Evolutionary conservation across 106 monocot species (phyloP).

Genomic region (Allium cepa): DNA sequence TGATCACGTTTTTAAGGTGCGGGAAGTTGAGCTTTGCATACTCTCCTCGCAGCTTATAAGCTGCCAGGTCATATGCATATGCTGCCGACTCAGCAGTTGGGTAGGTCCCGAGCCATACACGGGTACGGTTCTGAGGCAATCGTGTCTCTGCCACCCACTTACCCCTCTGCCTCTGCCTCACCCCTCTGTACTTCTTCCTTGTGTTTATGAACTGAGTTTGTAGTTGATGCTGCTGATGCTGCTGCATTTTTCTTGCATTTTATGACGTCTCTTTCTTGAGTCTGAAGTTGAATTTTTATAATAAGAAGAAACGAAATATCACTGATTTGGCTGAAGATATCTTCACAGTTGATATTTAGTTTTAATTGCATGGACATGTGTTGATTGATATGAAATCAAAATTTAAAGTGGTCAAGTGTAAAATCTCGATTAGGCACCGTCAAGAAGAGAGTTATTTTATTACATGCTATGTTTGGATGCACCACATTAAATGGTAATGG

Average conservation of each 20-base stretch:
- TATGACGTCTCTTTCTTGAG: neutral
- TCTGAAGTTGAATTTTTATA: too few species aligned
- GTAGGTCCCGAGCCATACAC: conserved; percentile 89
- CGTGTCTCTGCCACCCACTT: conserved; percentile 92
- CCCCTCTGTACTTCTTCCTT: neutral
- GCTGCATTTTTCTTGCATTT: neutral
- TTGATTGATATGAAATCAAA: too few species aligned
- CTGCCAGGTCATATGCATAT: conserved; percentile 71
- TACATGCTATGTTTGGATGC: too few species aligned
- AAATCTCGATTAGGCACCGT: too few species aligned
- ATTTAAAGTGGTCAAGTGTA: too few species aligned
- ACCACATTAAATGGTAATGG: too few species aligned
- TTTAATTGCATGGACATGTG: too few species aligned
- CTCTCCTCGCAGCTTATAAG: conserved; percentile 79
- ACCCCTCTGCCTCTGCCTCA: conserved; percentile 70
- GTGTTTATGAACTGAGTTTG: neutral
- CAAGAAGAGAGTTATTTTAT: too few species aligned
- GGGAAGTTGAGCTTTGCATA: conserved; percentile 89
- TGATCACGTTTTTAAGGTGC: conserved; percentile 3
- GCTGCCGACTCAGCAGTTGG: conserved; percentile 66
- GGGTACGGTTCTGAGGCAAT: conserved; percentile 64
- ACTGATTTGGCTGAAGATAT: too few species aligned
- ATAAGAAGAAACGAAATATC: too few species aligned
- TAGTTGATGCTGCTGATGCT: neutral
- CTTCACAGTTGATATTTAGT: too few species aligned